Evolutionary conservation across 495 filamentous ascomycete species (phyloP), one percentile per base, ranked within the genome.

Genomic region (Penicillium canariense): DNA sequence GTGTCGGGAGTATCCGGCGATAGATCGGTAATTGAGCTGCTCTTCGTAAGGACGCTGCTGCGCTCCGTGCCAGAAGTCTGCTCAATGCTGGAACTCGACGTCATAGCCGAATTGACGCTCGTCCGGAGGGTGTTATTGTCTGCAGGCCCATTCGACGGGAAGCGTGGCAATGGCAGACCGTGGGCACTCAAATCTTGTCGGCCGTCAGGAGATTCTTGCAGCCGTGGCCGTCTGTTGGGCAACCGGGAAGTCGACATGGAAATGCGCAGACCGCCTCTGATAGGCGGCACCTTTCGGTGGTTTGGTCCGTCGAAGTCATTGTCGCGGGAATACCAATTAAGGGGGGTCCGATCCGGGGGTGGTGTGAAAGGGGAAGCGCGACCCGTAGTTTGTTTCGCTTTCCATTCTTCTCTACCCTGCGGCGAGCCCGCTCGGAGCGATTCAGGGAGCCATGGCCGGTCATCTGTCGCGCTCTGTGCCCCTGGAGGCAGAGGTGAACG

Each of bases 31-130:
- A 85, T 81, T 0, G 88, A 92, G 71, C 87, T 94, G 53, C 83
- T 82, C 59, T 88, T 91, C 0, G 90, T 93, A 50, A 87, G 59
- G 23, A 96, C 78, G 66, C 90, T 95, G 64, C 88, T 93, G 30
- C 88, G 78, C 61, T 93, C 89, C 1, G 91, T 94, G 14, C 79
- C 83, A 25, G 82, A 80, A 1, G 81, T 79, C 9, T 85, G 87
- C 31, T 88, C 76, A 28, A 81, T 83, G 44, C 87, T 90, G 1
- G 89, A 91, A 17, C 78, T 75, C 11, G 85, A 87, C 5, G 85
- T 87, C 65, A 83, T 67, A 59, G 76, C 77, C 63, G 90, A 92
- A 44, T 88, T 84, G 60, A 86, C 81, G 61, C 89, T 92, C 0
- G 85, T 84, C 15, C 89, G 81, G 9, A 85, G 71, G 47, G 84